Evolutionary conservation across 2,329 filamentous ascomycete species (phyloP).

Genomic region (Calonectria multiphialidica): DNA sequence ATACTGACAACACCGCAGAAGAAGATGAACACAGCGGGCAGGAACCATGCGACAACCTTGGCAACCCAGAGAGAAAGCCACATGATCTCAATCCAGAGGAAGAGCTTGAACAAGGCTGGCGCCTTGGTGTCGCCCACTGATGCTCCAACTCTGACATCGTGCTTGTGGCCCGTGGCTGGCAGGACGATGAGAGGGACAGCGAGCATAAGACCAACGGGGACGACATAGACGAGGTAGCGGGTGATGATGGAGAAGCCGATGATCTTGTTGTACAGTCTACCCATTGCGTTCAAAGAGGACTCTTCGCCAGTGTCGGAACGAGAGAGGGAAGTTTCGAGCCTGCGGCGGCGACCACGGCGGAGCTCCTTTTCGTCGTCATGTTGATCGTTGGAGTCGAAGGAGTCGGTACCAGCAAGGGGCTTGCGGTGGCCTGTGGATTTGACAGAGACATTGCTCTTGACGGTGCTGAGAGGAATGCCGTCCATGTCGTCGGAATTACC

Average conservation of each 20-base stretch:
- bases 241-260: conserved; percentile 73
- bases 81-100: conserved; percentile 76
- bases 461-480: conserved; percentile 67
- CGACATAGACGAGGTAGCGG: conserved; percentile 76
- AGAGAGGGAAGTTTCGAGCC: conserved; percentile 52
- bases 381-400: conserved; percentile 48
- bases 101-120: conserved; percentile 70
- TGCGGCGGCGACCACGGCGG: conserved; percentile 62
- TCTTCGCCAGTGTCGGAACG: conserved; percentile 66
- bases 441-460: conserved; percentile 67
- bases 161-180: conserved; percentile 52
- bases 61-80: conserved; percentile 77
- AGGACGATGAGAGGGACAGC: conserved; percentile 72
- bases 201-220: conserved; percentile 72
- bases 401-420: conserved; percentile 53
- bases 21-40: conserved; percentile 76
- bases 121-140: conserved; percentile 16
- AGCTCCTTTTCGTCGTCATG: conserved; percentile 59
- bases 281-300: conserved; percentile 72
- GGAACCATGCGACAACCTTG: conserved; percentile 72
- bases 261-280: conserved; percentile 74
- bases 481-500: conserved; percentile 49
- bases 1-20: conserved; percentile 77
- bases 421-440: conserved; percentile 64
- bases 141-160: conserved; percentile 32